Conservation (phyloP, 176 grass and related monocot species). For the Avena insularis region DNA sequence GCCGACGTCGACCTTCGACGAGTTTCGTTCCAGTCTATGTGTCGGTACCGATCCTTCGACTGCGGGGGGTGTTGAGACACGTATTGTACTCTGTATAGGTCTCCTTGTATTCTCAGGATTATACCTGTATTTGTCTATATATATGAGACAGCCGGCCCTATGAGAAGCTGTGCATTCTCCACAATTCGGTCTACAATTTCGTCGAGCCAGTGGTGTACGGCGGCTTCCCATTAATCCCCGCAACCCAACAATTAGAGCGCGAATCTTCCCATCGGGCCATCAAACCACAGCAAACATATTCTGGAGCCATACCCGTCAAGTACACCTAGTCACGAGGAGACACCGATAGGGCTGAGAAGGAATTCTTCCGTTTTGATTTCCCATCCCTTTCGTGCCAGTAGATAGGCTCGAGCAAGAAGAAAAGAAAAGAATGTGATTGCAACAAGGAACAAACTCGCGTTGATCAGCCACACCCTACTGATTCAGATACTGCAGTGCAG, state of each 20-base stretch:
- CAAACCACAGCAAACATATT: constrained; percentile 23
- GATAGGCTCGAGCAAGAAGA: constrained; percentile 17
- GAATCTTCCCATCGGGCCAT: constrained; percentile 33
- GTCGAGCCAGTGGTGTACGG: too few relatives aligned
- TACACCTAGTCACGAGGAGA: constrained; percentile 39
- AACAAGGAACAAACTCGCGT: not conserved
- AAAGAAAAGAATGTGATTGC: not conserved
- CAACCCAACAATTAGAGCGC: constrained; percentile 5
- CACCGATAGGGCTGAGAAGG: constrained; percentile 29
- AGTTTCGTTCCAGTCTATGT: too few relatives aligned
- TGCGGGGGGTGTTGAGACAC: too few relatives aligned
- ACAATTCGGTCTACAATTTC: too few relatives aligned
- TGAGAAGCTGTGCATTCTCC: too few relatives aligned
- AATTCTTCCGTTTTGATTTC: constrained; percentile 26
- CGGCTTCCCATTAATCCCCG: not conserved
- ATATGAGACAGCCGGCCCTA: too few relatives aligned
- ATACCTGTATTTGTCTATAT: too few relatives aligned
- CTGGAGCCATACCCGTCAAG: constrained; percentile 24
- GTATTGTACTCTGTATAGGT: too few relatives aligned
- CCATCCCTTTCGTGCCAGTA: constrained; percentile 33
- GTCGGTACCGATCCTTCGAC: too few relatives aligned
- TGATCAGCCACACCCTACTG: not conserved
- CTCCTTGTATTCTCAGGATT: too few relatives aligned
- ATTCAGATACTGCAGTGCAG: not conserved
- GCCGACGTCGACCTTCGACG: too few relatives aligned